These are phyloP conservation scores for Didymosphaeria variabile DNA, from an alignment of 2,329 filamentous ascomycete genomes.

Conservation along the genomic window DNA sequence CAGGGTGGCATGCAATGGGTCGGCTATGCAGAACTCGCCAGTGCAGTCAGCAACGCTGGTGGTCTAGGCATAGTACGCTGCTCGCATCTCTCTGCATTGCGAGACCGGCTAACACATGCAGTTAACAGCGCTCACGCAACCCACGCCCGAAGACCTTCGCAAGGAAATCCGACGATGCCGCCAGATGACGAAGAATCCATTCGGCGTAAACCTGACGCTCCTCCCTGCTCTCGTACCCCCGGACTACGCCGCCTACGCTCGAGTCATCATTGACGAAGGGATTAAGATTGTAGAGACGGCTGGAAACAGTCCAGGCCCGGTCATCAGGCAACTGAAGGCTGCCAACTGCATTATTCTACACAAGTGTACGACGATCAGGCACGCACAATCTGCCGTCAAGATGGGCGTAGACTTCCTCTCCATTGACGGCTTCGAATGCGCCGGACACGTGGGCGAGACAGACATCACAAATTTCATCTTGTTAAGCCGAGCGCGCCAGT, in stretches of 20 bases:
- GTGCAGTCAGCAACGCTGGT: constrained; percentile 73
- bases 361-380: constrained; percentile 97
- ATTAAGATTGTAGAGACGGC: constrained; percentile 92
- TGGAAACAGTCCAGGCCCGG: constrained; percentile 87
- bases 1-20: constrained; percentile 91
- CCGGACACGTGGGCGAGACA: constrained; percentile 85
- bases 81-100: neutral
- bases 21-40: constrained; percentile 80
- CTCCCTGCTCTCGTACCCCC: constrained; percentile 89
- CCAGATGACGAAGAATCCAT: constrained; percentile 79
- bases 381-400: constrained; percentile 90
- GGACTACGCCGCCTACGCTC: constrained; percentile 90
- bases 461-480: constrained; percentile 93
- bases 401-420: constrained; percentile 95
- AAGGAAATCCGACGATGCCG: constrained; percentile 91
- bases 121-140: constrained; percentile 90
- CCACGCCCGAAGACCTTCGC: constrained; percentile 88
- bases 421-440: constrained; percentile 98
- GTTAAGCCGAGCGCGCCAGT: constrained; percentile 83
- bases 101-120: constrained; percentile 30
- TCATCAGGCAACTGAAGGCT: constrained; percentile 88
- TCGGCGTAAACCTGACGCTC: constrained; percentile 94
- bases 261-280: constrained; percentile 92
- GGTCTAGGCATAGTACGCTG: constrained; percentile 72
- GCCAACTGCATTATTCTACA: constrained; percentile 83